phyloP scores from a whole-genome alignment of 768 basidiomycete genomes.

The Lactifluus subvellereus region DNA sequence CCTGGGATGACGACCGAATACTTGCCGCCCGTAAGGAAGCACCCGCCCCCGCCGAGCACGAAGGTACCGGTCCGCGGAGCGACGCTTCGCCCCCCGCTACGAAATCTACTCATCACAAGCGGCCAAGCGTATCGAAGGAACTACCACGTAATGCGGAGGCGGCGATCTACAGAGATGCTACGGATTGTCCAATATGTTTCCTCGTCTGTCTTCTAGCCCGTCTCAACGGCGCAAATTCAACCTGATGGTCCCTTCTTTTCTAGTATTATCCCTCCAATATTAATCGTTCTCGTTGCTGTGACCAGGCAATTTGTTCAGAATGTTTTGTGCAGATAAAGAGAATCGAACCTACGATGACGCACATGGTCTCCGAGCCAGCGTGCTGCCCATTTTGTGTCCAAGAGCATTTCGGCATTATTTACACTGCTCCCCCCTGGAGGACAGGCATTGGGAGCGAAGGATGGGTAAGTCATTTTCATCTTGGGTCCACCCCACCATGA shows the following conservation, averaged over 20 bases:
- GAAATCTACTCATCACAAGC: slow-evolving; percentile 45
- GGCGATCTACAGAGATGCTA: slow-evolving; percentile 73
- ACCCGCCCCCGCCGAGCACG: slow-evolving; percentile 40
- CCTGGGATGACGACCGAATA: slow-evolving; percentile 86
- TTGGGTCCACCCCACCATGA: slow-evolving; percentile 10
- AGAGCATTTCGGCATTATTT: slow-evolving; percentile 92
- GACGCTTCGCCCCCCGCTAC: slow-evolving; percentile 35
- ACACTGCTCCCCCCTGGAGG: slow-evolving; percentile 76
- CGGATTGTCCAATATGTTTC: slow-evolving; percentile 98
- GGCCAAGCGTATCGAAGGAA: slow-evolving; percentile 57
- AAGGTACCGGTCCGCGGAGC: slow-evolving; percentile 38
- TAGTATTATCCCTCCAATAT: slow-evolving; percentile 98
- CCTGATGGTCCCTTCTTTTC: slow-evolving; percentile 1
- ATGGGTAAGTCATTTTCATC: slow-evolving; percentile 42
- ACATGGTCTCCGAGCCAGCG: slow-evolving; percentile 93
- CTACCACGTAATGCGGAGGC: slow-evolving; percentile 63
- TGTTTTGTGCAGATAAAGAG: slow-evolving; percentile 99
- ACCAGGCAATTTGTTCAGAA: slow-evolving; percentile 97
- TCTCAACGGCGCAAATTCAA: slow-evolving; percentile 20
- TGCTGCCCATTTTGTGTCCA: slow-evolving; percentile 98
- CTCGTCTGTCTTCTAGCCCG: slow-evolving; percentile 51
- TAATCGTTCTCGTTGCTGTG: slow-evolving; percentile 95
- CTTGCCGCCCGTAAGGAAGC: slow-evolving; percentile 71
- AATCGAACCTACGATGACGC: slow-evolving; percentile 88
- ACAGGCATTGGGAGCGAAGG: slow-evolving; percentile 72